These are phyloP conservation scores for Boletus edulis DNA, from an alignment of 768 basidiomycete genomes.

Conservation along the genomic window DNA sequence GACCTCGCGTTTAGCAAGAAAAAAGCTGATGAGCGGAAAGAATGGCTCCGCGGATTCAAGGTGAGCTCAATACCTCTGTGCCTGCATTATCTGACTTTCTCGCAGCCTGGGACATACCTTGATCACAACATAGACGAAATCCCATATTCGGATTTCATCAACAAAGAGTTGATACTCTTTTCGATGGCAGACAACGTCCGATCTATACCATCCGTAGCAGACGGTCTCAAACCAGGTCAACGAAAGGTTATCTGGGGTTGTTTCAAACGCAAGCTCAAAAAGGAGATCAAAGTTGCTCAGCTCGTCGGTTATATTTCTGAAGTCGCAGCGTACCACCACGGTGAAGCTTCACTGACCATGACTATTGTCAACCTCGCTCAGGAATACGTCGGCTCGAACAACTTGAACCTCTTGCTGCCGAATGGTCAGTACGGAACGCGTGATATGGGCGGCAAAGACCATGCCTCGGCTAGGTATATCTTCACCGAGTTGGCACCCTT, in stretches of 20 bases:
- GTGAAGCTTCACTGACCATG: slow-evolving; percentile 79
- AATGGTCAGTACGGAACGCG: slow-evolving; percentile 97
- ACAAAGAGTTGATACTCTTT: slow-evolving; percentile 95
- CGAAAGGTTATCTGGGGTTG: slow-evolving; percentile 95
- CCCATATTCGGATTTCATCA: slow-evolving; percentile 92
- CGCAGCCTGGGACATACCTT: slow-evolving; percentile 87
- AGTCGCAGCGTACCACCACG: slow-evolving; percentile 95
- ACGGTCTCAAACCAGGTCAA: slow-evolving; percentile 97
- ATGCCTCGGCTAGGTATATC: slow-evolving; percentile 95
- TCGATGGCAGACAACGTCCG: slow-evolving; percentile 99
- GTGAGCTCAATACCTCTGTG: slow-evolving; percentile 35
- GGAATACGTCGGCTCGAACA: slow-evolving; percentile 93
- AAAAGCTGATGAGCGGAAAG: slow-evolving; percentile 97
- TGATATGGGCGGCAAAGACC: slow-evolving; percentile 90
- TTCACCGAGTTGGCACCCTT: slow-evolving; percentile 77
- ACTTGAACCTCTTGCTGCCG: slow-evolving; percentile 83
- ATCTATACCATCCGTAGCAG: slow-evolving; percentile 91
- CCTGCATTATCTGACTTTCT: slow-evolving; percentile 1
- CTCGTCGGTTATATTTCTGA: slow-evolving; percentile 94
- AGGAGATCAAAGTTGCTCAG: slow-evolving; percentile 94
- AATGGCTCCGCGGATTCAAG: slow-evolving; percentile 94
- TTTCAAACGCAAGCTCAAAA: slow-evolving; percentile 92
- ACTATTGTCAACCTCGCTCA: slow-evolving; percentile 96
- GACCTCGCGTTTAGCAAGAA: slow-evolving; percentile 99
- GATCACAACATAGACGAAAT: slow-evolving; percentile 88